phyloP scores from a whole-genome alignment of 768 basidiomycete genomes.

The Amanita molliuscula region DNA sequence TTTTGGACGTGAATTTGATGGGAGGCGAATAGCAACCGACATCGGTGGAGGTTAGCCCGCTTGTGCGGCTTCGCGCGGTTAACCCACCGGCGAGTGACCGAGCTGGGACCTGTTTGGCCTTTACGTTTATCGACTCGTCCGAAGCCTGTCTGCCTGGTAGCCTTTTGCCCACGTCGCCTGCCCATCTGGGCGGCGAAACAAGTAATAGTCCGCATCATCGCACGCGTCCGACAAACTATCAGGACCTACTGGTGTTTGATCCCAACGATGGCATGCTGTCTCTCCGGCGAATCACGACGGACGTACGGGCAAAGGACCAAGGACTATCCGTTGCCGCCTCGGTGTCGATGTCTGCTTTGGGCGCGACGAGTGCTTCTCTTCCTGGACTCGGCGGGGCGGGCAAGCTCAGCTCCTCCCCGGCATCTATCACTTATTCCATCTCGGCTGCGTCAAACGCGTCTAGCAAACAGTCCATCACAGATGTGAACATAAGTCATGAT shows the following conservation, averaged over 20 bases:
- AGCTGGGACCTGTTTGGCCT: constrained; percentile 33
- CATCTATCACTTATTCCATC: neutral
- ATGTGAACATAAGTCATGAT: constrained; percentile 19
- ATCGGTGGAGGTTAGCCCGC: constrained; percentile 42
- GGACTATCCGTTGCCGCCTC: constrained; percentile 17
- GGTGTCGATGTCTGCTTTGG: constrained; percentile 15
- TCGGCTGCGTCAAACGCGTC: constrained; percentile 4
- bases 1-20: neutral
- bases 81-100: constrained; percentile 18
- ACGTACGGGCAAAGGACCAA: constrained; percentile 20
- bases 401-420: constrained; percentile 17
- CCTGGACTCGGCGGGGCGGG: constrained; percentile 40
- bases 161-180: constrained; percentile 19
- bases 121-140: constrained; percentile 39
- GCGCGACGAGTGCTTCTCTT: constrained; percentile 51
- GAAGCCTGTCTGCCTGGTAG: constrained; percentile 26
- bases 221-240: constrained; percentile 35
- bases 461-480: constrained; percentile 8
- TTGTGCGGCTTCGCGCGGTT: constrained; percentile 40
- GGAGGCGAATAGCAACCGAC: constrained; percentile 30
- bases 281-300: constrained; percentile 42
- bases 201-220: constrained; percentile 19
- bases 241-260: constrained; percentile 64
- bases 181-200: constrained; percentile 9
- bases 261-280: constrained; percentile 44